A percentile compares a stretch with the other conserved stretches of the same genome.
Evolutionary conservation across 2,329 filamentous ascomycete genomes (phyloP).

Genomic region (Xylariaceae sp.): DNA sequence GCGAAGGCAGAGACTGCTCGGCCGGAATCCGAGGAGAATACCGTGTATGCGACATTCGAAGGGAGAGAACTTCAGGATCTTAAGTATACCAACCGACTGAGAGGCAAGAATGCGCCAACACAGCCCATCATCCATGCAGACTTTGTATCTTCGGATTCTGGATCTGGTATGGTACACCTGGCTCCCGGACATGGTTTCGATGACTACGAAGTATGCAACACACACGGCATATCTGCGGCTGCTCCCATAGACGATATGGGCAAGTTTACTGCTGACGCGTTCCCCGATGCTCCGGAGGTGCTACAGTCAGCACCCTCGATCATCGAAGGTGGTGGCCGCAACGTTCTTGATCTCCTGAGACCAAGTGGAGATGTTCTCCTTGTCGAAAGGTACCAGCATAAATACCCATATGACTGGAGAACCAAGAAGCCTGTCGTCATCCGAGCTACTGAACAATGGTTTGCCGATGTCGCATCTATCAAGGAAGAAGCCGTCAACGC

Average conservation of each 20-base stretch:
- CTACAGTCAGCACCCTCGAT: slow-evolving; percentile 67
- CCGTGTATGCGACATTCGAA: slow-evolving; percentile 51
- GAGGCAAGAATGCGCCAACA: slow-evolving; percentile 47
- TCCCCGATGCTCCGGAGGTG: slow-evolving; percentile 60
- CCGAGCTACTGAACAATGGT: slow-evolving; percentile 94
- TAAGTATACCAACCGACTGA: slow-evolving; percentile 66
- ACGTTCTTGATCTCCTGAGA: slow-evolving; percentile 64
- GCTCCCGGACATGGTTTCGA: slow-evolving; percentile 96
- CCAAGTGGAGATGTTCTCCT: slow-evolving; percentile 54
- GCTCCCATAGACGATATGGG: slow-evolving; percentile 82
- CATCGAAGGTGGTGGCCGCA: slow-evolving; percentile 61
- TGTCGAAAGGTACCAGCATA: slow-evolving; percentile 71
- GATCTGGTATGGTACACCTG: slow-evolving; percentile 89
- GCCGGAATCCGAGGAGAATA: slow-evolving; percentile 7
- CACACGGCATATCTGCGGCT: slow-evolving; percentile 65
- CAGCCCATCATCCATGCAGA: slow-evolving; percentile 76
- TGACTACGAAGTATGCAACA: slow-evolving; percentile 78
- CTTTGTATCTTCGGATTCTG: slow-evolving; percentile 86
- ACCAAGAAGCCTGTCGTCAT: slow-evolving; percentile 90
- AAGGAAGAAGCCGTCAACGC: slow-evolving; percentile 67
- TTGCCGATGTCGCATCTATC: slow-evolving; percentile 82
- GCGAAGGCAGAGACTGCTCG: slow-evolving; percentile 28
- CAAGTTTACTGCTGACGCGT: slow-evolving; percentile 72
- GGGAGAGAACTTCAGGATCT: slow-evolving; percentile 62
- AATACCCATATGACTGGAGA: slow-evolving; percentile 97